Evolutionary conservation across 2,329 filamentous ascomycete species (phyloP).

Genomic region (Sclerotinia minor): DNA sequence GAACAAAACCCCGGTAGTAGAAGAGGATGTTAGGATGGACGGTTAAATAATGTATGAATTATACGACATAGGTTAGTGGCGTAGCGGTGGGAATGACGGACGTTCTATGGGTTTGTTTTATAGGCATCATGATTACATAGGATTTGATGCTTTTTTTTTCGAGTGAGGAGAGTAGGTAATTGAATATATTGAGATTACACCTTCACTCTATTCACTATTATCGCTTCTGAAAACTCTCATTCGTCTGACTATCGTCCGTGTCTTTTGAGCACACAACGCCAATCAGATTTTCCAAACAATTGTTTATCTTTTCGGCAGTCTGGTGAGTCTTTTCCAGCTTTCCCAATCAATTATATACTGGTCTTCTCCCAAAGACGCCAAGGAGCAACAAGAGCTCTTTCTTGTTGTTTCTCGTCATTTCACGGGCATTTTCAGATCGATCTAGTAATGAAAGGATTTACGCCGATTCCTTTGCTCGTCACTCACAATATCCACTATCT

Average conservation of each 20-base stretch:
- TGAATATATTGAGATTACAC: background rate
- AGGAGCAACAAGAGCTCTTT: background rate
- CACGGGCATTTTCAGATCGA: too few relatives aligned
- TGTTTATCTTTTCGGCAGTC: background rate
- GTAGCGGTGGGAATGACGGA: background rate
- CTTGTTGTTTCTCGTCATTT: background rate
- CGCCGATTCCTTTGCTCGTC: background rate
- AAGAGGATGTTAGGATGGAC: conserved; percentile 23
- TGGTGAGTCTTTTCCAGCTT: background rate
- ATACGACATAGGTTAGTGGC: conserved; percentile 18
- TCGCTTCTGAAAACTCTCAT: background rate
- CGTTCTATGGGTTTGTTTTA: background rate
- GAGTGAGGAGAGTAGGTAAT: background rate
- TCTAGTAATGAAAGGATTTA: background rate
- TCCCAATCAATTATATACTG: background rate
- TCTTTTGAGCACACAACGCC: background rate
- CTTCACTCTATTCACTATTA: background rate
- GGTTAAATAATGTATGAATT: conserved; percentile 18
- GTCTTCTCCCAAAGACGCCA: background rate
- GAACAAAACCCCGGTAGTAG: conserved; percentile 40
- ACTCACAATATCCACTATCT: background rate
- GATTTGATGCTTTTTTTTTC: background rate
- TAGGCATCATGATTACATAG: conserved; percentile 6
- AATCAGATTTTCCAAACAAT: background rate
- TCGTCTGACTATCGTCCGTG: background rate